phyloP scores from a whole-genome alignment of 2,329 filamentous ascomycete genomes.

The Sporothrix globosa region DNA sequence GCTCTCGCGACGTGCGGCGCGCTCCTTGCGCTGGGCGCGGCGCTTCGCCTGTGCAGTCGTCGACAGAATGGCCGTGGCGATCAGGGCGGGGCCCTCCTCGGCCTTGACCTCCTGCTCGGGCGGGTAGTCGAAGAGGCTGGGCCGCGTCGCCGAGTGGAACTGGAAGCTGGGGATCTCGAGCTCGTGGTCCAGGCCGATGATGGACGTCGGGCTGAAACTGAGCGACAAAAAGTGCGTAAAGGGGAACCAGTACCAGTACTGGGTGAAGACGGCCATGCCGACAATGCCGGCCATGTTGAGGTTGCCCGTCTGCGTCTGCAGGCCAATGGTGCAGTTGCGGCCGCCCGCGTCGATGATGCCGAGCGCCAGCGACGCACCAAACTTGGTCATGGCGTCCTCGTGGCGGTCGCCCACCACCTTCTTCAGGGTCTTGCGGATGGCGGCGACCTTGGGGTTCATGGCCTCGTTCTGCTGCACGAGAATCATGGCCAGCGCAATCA shows the following conservation, averaged over 20 bases:
- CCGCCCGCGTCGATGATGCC: conserved; percentile 98
- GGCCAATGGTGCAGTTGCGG: conserved; percentile 95
- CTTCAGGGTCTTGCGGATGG: conserved; percentile 88
- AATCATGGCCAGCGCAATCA: conserved; percentile 96
- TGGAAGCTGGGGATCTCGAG: conserved; percentile 93
- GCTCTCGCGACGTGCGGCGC: conserved; percentile 83
- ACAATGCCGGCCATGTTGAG: conserved; percentile 98
- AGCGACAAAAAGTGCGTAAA: conserved; percentile 96
- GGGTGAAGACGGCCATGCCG: conserved; percentile 96
- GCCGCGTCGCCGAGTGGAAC: conserved; percentile 91
- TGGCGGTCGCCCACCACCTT: conserved; percentile 94
- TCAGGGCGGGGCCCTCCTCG: conserved; percentile 89
- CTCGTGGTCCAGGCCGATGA: conserved; percentile 92
- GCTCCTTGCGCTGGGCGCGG: conserved; percentile 90
- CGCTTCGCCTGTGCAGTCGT: conserved; percentile 97
- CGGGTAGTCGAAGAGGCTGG: conserved; percentile 96
- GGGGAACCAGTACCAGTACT: conserved; percentile 99
- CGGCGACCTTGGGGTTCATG: conserved; percentile 94
- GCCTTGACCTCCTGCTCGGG: conserved; percentile 94
- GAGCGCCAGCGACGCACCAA: conserved; percentile 88
- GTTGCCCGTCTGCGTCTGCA: conserved; percentile 97
- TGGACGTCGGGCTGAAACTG: conserved; percentile 93
- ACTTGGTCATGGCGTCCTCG: conserved; percentile 99
- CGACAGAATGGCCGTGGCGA: conserved; percentile 92
- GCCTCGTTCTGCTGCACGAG: conserved; percentile 99